Evolutionary conservation across 192 early-diverging fungal genomes (phyloP), one percentile per base, ranked within the genome.

Genomic region (Coemansia sp.): DNA sequence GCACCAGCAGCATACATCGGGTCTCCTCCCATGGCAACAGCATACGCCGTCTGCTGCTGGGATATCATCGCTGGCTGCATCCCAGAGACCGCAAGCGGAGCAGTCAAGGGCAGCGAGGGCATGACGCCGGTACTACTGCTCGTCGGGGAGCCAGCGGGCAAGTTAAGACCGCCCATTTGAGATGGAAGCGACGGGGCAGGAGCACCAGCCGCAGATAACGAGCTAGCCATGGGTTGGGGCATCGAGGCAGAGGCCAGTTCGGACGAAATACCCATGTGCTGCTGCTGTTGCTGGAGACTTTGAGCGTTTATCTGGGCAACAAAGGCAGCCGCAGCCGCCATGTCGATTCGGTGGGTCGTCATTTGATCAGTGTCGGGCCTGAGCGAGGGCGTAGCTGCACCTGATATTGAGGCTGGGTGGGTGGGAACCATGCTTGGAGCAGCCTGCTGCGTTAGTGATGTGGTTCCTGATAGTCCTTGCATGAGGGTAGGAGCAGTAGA

Each of bases 41-140:
- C 59, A 23, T 61, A 43, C 35, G 48, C 50, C 46, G 66, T 59
- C 59, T 48, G 66, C 6, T 61, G 66, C 55, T 66, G 64, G 10
- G 60, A 48, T 4, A 50, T 11, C 51, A 62, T 48, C 9, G 38
- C 6, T 14, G 46, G 34, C 24, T 65, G 63, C 1, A 48, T 6
- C 3, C 61, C 43, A 20, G 61, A 18, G 7, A 33, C 45, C 5
- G 21, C 42, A n/a, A 33, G 26, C 1, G 60, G 60, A 8, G 60
- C 43, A 2, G 10, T 8, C n/a, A 43, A 33, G 4, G 45, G 31
- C 33, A 33, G 45, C 24, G 61, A 31, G 5, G 60, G 16, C 28
- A 39, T 48, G 21, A 62, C 46, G 21, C 38, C 42, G 28, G 31
- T 40, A 14, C 40, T 42, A n/a, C 26, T 62, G 28, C 14, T 45